phyloP scores from a whole-genome alignment of 2,329 filamentous ascomycete genomes.

The Aaosphaeria arxii region DNA sequence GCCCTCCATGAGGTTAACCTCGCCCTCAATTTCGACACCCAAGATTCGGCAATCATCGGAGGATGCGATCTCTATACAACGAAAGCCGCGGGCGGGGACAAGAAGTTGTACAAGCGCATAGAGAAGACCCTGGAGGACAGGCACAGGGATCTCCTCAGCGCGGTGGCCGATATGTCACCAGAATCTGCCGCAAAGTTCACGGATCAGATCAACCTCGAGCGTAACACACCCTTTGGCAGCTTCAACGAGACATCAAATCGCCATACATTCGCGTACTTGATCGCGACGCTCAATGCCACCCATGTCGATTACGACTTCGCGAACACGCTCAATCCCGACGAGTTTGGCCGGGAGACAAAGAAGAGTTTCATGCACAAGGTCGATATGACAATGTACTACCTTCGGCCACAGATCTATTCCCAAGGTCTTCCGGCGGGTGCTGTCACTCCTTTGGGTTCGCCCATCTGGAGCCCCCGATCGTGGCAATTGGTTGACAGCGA shows the following conservation, averaged over 20 bases:
- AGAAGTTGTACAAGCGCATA: slow-evolving; percentile 96
- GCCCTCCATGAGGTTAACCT: slow-evolving; percentile 90
- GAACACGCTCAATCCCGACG: slow-evolving; percentile 79
- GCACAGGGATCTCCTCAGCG: slow-evolving; percentile 81
- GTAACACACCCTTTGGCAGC: slow-evolving; percentile 87
- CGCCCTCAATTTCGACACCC: slow-evolving; percentile 92
- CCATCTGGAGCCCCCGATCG: slow-evolving; percentile 82
- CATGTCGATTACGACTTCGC: slow-evolving; percentile 98
- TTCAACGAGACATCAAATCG: slow-evolving; percentile 85
- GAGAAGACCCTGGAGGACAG: slow-evolving; percentile 87
- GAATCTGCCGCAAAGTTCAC: slow-evolving; percentile 72
- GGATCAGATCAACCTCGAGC: slow-evolving; percentile 67
- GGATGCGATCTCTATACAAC: slow-evolving; percentile 97
- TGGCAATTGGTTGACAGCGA: slow-evolving; percentile 93
- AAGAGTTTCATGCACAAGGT: slow-evolving; percentile 81
- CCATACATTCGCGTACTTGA: slow-evolving; percentile 91
- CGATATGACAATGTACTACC: slow-evolving; percentile 80
- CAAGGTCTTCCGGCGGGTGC: slow-evolving; percentile 43
- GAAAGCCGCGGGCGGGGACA: slow-evolving; percentile 91
- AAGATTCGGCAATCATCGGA: slow-evolving; percentile 87
- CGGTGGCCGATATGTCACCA: slow-evolving; percentile 84
- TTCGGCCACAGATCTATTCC: slow-evolving; percentile 61
- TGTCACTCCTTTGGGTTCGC: slow-evolving; percentile 49
- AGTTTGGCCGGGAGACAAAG: slow-evolving; percentile 83
- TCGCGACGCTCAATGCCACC: slow-evolving; percentile 92